phyloP scores from a whole-genome alignment of 768 basidiomycete genomes.

The Russula sp. region DNA sequence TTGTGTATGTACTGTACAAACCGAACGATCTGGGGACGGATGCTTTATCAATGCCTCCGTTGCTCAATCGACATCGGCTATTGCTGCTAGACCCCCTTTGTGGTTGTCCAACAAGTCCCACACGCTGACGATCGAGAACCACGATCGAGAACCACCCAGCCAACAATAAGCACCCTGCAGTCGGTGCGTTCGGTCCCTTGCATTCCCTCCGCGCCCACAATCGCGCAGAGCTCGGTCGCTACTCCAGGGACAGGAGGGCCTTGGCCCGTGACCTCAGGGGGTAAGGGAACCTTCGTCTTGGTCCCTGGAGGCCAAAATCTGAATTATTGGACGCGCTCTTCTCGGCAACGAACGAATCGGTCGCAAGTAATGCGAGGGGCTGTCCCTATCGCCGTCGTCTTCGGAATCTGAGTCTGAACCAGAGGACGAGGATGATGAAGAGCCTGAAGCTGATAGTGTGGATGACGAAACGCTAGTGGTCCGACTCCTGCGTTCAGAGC shows the following conservation, averaged over 20 bases:
- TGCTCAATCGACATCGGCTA: not conserved
- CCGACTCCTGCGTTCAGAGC: not conserved
- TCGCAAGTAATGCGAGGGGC: not conserved
- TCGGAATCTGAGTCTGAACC: not conserved
- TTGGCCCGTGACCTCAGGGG: not conserved
- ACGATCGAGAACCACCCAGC: not conserved
- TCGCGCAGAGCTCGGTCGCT: not conserved
- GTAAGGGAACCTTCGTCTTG: not conserved
- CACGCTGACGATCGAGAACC: not conserved
- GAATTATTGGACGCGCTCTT: constrained; percentile 5
- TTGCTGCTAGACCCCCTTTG: not conserved
- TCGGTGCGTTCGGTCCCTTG: not conserved
- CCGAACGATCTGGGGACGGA: not conserved
- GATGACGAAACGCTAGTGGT: not conserved
- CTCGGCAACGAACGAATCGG: constrained; percentile 1
- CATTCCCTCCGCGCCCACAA: not conserved
- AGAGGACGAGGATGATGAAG: not conserved
- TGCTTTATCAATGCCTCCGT: not conserved
- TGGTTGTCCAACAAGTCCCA: not conserved
- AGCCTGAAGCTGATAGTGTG: not conserved
- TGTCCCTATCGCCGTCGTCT: not conserved
- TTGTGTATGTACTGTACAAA: constrained; percentile 10
- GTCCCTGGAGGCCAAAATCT: constrained; percentile 1
- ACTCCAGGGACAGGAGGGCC: not conserved
- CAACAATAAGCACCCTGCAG: not conserved